phyloP scores from a whole-genome alignment of 495 filamentous ascomycete genomes.

The Penicillium macrosclerotiorum region DNA sequence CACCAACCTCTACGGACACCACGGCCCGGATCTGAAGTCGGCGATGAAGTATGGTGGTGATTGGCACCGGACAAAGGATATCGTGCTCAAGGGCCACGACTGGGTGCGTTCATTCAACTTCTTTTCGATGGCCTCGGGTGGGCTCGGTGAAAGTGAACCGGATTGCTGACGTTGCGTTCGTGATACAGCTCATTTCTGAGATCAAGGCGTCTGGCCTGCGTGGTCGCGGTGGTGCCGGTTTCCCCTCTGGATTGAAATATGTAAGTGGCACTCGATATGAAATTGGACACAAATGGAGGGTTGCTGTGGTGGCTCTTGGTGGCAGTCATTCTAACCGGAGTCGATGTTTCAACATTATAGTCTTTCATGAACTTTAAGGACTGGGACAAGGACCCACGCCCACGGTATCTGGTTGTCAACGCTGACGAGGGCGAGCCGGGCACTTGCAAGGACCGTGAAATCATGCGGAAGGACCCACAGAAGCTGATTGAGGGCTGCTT shows the following conservation, averaged over 20 bases:
- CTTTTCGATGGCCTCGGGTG: background rate
- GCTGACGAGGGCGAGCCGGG: constrained; percentile 98
- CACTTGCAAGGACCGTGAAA: constrained; percentile 99
- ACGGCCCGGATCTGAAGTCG: constrained; percentile 82
- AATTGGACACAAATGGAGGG: background rate
- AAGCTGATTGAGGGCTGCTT: constrained; percentile 97
- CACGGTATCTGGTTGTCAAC: constrained; percentile 95
- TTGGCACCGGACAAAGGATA: constrained; percentile 99
- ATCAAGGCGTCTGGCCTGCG: constrained; percentile 94
- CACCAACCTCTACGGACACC: constrained; percentile 94
- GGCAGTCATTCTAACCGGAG: constrained; percentile 5
- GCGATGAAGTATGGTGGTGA: constrained; percentile 99
- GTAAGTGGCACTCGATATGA: constrained; percentile 51
- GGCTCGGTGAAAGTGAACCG: background rate
- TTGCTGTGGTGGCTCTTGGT: background rate
- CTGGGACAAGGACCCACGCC: constrained; percentile 97
- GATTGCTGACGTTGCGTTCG: constrained; percentile 18
- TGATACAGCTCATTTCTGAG: constrained; percentile 79
- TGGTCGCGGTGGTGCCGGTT: constrained; percentile 95
- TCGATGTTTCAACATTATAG: constrained; percentile 43
- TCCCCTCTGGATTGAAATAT: constrained; percentile 98
- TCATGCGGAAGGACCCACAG: constrained; percentile 99
- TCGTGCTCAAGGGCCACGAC: constrained; percentile 91
- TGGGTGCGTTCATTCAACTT: constrained; percentile 59
- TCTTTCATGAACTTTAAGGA: constrained; percentile 99